Percentiles rank a stretch among this genome's conserved stretches.
phyloP scores from a whole-genome alignment of 2,329 filamentous ascomycete genomes.

The Lasiodiplodia sp. region DNA sequence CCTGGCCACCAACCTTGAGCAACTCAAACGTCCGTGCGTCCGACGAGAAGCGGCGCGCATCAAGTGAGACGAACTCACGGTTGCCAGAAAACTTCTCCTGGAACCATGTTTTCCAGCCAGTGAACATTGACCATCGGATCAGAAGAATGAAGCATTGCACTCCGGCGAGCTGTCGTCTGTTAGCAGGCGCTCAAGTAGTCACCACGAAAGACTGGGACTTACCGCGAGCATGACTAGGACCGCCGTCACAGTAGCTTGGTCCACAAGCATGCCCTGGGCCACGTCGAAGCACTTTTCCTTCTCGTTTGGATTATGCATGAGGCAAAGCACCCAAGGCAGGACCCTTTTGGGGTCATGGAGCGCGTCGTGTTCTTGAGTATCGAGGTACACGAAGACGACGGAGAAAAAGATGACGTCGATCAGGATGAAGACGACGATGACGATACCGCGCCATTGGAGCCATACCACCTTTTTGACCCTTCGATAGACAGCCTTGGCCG shows the following conservation, averaged over 20 bases:
- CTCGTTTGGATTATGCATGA: constrained; percentile 65
- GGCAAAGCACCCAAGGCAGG: constrained; percentile 73
- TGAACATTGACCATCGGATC: constrained; percentile 82
- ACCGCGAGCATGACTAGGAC: constrained; percentile 84
- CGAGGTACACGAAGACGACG: constrained; percentile 86
- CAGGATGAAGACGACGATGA: constrained; percentile 88
- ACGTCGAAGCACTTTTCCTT: constrained; percentile 71
- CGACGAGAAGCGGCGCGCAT: constrained; percentile 62
- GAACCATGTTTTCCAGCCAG: constrained; percentile 78
- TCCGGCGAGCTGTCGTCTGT: constrained; percentile 66
- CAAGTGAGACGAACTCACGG: constrained; percentile 87
- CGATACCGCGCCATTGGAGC: constrained; percentile 93
- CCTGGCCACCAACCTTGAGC: constrained; percentile 38
- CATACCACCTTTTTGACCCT: constrained; percentile 85
- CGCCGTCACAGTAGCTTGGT: constrained; percentile 78
- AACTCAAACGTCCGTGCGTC: constrained; percentile 46
- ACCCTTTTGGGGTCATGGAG: constrained; percentile 64
- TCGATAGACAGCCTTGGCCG: constrained; percentile 85
- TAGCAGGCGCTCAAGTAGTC: not conserved
- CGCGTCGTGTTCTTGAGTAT: constrained; percentile 64
- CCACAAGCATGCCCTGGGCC: constrained; percentile 70
- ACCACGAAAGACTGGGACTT: constrained; percentile 47
- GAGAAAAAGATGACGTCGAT: constrained; percentile 94
- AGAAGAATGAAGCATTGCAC: constrained; percentile 85
- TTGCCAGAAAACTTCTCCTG: constrained; percentile 59